phyloP scores from a whole-genome alignment of 2,329 filamentous ascomycete genomes.

The Apiospora saccharicola region DNA sequence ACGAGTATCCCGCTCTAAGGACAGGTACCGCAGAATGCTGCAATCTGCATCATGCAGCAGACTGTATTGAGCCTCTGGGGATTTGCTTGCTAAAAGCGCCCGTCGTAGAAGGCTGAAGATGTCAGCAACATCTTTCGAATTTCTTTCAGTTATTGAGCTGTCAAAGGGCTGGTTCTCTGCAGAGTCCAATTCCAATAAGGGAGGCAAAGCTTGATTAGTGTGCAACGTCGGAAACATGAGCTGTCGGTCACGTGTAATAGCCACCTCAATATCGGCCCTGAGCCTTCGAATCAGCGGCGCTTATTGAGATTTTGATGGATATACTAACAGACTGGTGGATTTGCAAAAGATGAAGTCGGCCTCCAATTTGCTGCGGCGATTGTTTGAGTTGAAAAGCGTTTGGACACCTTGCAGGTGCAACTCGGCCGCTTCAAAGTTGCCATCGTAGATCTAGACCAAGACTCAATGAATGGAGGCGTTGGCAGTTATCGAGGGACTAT shows the following conservation, averaged over 20 bases:
- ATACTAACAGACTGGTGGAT: not conserved
- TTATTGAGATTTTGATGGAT: not conserved
- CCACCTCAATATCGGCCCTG: slow-evolving; percentile 22
- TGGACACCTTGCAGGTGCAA: slow-evolving; percentile 16
- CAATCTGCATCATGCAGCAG: slow-evolving; percentile 21
- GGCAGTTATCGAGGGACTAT: too few species aligned
- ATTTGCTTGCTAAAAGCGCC: not conserved
- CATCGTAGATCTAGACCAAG: slow-evolving; percentile 20
- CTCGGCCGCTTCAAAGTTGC: slow-evolving; percentile 23
- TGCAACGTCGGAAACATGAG: slow-evolving; percentile 16
- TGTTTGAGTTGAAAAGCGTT: slow-evolving; percentile 6
- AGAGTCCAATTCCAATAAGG: not conserved
- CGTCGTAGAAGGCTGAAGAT: not conserved
- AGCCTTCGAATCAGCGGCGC: not conserved
- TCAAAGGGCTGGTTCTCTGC: not conserved
- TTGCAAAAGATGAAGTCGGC: slow-evolving; percentile 23
- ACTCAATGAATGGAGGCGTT: not conserved
- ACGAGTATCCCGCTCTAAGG: not conserved
- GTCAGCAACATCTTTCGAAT: not conserved
- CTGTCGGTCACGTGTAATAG: not conserved
- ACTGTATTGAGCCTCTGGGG: not conserved
- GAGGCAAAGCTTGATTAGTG: not conserved
- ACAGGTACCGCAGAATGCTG: slow-evolving; percentile 22
- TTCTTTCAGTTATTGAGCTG: not conserved
- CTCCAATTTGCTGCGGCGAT: not conserved